Conservation (phyloP, 2,329 filamentous ascomycete genomes). For the Coleophoma cylindrospora region DNA sequence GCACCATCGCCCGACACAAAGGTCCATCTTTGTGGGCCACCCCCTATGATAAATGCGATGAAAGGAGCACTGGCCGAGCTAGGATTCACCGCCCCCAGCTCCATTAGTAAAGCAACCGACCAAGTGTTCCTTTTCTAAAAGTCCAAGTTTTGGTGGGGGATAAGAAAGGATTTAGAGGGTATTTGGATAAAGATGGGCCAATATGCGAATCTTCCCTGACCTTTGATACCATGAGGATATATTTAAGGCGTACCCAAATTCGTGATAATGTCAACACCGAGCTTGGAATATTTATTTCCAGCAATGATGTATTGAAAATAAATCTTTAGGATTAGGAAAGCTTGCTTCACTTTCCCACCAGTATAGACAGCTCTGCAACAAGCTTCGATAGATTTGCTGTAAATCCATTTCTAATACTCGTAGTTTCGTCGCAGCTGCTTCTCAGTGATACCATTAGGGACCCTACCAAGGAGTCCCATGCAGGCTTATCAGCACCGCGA, state of each 20-base stretch:
- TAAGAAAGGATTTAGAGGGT: too few relatives aligned
- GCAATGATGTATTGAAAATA: not conserved
- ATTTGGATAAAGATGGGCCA: too few relatives aligned
- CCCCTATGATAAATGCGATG: conserved; percentile 51
- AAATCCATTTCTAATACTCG: not conserved
- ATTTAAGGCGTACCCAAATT: not conserved
- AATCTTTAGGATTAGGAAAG: not conserved
- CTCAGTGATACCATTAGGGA: not conserved
- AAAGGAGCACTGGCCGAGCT: conserved; percentile 44
- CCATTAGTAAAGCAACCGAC: conserved; percentile 46
- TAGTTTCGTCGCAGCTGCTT: conserved; percentile 1
- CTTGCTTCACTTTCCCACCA: not conserved
- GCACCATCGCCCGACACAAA: conserved; percentile 39
- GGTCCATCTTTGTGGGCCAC: conserved; percentile 55
- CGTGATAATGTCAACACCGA: too few relatives aligned
- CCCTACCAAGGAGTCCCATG: not conserved
- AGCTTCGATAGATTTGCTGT: not conserved
- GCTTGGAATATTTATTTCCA: too few relatives aligned
- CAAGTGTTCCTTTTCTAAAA: conserved; percentile 48
- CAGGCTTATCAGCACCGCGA: not conserved
- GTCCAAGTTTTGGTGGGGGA: too few relatives aligned
- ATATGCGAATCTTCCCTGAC: too few relatives aligned
- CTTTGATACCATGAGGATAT: not conserved
- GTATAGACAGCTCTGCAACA: not conserved
- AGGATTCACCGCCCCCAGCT: conserved; percentile 45